Percentiles rank a stretch among this genome's conserved stretches.
Conservation (phyloP, 371 early-diverging fungal species). For the Mortierella sp. region DNA sequence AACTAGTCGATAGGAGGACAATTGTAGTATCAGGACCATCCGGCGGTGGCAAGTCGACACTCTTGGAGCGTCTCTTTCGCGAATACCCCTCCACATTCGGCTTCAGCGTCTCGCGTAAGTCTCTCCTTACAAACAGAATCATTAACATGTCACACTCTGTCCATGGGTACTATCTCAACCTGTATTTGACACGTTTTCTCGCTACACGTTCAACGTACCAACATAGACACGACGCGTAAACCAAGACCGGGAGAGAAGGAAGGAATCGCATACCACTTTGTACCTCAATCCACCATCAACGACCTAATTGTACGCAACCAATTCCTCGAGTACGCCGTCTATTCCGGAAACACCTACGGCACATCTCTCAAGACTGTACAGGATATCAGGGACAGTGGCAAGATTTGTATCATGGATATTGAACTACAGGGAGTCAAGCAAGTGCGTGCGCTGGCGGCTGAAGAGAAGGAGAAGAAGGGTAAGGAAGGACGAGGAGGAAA, state of each 20-base stretch:
- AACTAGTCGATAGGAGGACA: slow-evolving; percentile 42
- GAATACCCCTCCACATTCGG: slow-evolving; percentile 91
- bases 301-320: slow-evolving; percentile 77
- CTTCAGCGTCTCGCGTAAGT: slow-evolving; percentile 95
- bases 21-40: slow-evolving; percentile 95
- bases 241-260: slow-evolving; percentile 92
- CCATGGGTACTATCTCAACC: not conserved
- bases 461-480: not conserved
- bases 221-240: slow-evolving; percentile 92
- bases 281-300: slow-evolving; percentile 79
- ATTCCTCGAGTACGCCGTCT: slow-evolving; percentile 97
- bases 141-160: not conserved
- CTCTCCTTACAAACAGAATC: not conserved
- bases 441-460: slow-evolving; percentile 68
- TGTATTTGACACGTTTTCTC: too few species aligned
- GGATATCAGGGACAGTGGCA: slow-evolving; percentile 77
- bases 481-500: too few species aligned
- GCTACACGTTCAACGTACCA: too few species aligned
- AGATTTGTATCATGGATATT: slow-evolving; percentile 91
- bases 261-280: slow-evolving; percentile 96
- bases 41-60: slow-evolving; percentile 97
- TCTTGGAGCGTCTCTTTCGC: slow-evolving; percentile 90
- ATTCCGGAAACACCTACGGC: slow-evolving; percentile 94
- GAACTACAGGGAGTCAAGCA: slow-evolving; percentile 89
- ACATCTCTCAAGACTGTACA: slow-evolving; percentile 87